Base-by-base conservation (phyloP, 108 stramenopile species). In the Fistulifera pelliculosa region DNA sequence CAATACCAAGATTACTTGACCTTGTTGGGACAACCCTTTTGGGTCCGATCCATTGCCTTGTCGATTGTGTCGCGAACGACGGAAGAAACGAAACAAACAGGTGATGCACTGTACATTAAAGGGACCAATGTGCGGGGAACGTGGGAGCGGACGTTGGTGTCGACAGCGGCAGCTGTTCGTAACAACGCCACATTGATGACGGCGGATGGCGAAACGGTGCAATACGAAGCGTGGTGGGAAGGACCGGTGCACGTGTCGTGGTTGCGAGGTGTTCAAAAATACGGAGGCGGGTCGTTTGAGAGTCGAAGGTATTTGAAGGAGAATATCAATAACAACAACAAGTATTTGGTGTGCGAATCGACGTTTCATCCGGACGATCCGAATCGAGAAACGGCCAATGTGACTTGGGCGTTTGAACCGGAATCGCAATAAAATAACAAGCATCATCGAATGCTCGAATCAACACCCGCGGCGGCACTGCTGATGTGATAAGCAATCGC, bases 161-260 rank as follows among this genome's bases (percentile, higher is more conserved):
- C 87, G 1, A 82, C 87, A 1, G 79, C 79, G 4, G 48, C 74
- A 16, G n/a, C n/a, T n/a, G n/a, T n/a, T n/a, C n/a, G n/a, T n/a
- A n/a, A n/a, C n/a, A 27, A n/a, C 19, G 56, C 64, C 1, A 55
- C 70, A 21, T 52, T 74, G 19, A 49, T 67, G 16, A 82, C 80
- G 22, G 83, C 83, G 17, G 87, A 89, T 67, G 52, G 63, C 4
- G 87, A 89, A 68, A 52, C 54, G 22, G 87, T 85, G 0, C 12
- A 65, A 41, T 79, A 74, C 6, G 81, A 85, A 59, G 64, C 74
- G 2, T 89, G 87, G 87, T 89, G 87, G 83, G 81, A 85, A 57
- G 83, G 87, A 16, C 73, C 70, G 1, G 66, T 74, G 7, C 87
- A 89, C 45, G 62, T 68, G n/a, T 79, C 80, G 3, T 81, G 74